Percentiles rank a stretch among this genome's conserved stretches.
Evolutionary conservation across 306 rosid species (phyloP).

Genomic region (Cicer yamashitae): DNA sequence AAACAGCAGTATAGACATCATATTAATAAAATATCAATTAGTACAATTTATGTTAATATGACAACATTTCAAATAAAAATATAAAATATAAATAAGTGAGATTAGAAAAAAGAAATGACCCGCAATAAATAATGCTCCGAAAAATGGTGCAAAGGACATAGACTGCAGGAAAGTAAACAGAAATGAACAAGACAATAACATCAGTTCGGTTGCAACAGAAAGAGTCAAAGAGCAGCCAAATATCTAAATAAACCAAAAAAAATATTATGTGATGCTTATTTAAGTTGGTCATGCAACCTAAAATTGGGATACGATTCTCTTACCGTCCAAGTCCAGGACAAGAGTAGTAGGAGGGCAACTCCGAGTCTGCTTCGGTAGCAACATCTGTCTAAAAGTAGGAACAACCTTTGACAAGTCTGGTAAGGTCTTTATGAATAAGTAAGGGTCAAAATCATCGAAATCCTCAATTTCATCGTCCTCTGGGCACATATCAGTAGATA

Average conservation of each 20-base stretch:
- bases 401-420: constrained; percentile 88
- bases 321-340: constrained; percentile 98
- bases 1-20: neutral
- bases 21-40: constrained; percentile 9
- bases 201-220: too few species aligned
- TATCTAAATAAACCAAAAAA: too few species aligned
- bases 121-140: neutral
- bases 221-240: too few species aligned
- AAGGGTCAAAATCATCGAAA: constrained; percentile 91
- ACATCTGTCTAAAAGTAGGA: constrained; percentile 85
- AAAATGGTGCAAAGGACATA: neutral
- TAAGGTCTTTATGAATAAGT: constrained; percentile 89
- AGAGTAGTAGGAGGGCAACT: constrained; percentile 95
- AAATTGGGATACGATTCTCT: constrained; percentile 42
- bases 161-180: neutral
- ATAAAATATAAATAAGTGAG: neutral
- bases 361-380: constrained; percentile 97
- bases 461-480: constrained; percentile 86
- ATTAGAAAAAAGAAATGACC: neutral
- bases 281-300: constrained; percentile 2
- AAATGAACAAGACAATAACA: neutral
- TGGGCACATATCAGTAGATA: constrained; percentile 68
- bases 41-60: too few species aligned
- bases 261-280: neutral
- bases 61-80: too few species aligned